Evolutionary conservation across 192 early-diverging fungal genomes (phyloP).

Genomic region (Coemansia sp.): DNA sequence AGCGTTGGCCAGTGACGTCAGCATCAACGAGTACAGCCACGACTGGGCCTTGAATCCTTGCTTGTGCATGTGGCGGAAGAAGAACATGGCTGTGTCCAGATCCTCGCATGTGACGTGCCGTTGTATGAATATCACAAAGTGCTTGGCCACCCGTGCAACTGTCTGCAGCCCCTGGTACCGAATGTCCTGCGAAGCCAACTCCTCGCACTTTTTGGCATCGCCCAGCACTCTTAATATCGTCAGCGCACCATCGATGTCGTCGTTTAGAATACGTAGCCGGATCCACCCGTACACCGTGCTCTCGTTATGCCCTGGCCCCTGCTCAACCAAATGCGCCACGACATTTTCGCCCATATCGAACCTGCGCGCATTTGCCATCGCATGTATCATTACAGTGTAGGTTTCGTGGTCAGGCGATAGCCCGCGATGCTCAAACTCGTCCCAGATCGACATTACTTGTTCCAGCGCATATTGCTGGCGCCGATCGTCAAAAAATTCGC

Average conservation of each 20-base stretch:
- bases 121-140: constrained; percentile 22
- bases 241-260: constrained; percentile 18
- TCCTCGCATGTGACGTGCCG: constrained; percentile 6
- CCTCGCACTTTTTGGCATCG: constrained; percentile 5
- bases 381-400: constrained; percentile 13
- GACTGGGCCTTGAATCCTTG: background rate
- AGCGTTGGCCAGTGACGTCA: constrained; percentile 1
- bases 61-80: constrained; percentile 30
- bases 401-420: constrained; percentile 3
- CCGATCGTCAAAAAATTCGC: background rate
- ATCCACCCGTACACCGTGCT: constrained; percentile 24
- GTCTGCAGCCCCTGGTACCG: constrained; percentile 16
- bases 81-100: background rate
- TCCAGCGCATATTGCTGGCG: background rate
- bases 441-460: constrained; percentile 24
- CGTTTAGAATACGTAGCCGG: constrained; percentile 7
- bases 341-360: constrained; percentile 15
- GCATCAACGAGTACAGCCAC: constrained; percentile 16
- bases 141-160: constrained; percentile 1
- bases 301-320: constrained; percentile 9
- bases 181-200: background rate
- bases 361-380: constrained; percentile 14
- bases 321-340: constrained; percentile 8
- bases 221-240: constrained; percentile 18
- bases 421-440: constrained; percentile 14